Conservation (phyloP, 179 eudicot genomes). For the Patellifolia procumbens region DNA sequence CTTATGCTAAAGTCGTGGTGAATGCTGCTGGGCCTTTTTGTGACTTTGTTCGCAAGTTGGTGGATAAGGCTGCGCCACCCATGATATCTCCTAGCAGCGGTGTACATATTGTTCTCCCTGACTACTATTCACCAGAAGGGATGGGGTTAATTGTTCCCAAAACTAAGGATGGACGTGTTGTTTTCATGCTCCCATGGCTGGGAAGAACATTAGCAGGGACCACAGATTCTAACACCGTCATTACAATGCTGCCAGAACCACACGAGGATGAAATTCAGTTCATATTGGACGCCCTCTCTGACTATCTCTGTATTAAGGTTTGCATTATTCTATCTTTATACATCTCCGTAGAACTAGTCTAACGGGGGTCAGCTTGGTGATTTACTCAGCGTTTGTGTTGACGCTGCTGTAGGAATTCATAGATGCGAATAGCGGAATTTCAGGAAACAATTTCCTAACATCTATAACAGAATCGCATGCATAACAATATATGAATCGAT, state of each 20-base stretch:
- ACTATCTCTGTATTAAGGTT: constrained; percentile 94
- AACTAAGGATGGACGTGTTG: constrained; percentile 98
- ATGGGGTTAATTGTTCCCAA: constrained; percentile 99
- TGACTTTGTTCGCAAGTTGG: constrained; percentile 84
- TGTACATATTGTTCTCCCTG: constrained; percentile 92
- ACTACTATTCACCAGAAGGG: constrained; percentile 96
- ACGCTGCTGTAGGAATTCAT: too few species aligned
- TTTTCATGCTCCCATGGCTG: constrained; percentile 97
- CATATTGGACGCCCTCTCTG: constrained; percentile 85
- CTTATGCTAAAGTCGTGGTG: constrained; percentile 90
- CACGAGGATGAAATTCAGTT: constrained; percentile 97
- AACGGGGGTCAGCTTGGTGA: neutral
- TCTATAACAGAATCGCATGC: too few species aligned
- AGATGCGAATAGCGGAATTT: too few species aligned
- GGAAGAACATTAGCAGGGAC: constrained; percentile 99
- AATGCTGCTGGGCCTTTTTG: constrained; percentile 99
- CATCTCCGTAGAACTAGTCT: constrained; percentile 1
- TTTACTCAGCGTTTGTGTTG: neutral
- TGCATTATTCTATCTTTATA: constrained; percentile 14
- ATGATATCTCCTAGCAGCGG: constrained; percentile 98
- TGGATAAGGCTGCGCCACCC: constrained; percentile 62
- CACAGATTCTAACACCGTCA: constrained; percentile 78
- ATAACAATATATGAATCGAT: too few species aligned
- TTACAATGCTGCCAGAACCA: constrained; percentile 96
- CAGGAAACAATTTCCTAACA: too few species aligned